Conservation (phyloP, 116 monocot genomes). For the Trichopus zeylanicus region DNA sequence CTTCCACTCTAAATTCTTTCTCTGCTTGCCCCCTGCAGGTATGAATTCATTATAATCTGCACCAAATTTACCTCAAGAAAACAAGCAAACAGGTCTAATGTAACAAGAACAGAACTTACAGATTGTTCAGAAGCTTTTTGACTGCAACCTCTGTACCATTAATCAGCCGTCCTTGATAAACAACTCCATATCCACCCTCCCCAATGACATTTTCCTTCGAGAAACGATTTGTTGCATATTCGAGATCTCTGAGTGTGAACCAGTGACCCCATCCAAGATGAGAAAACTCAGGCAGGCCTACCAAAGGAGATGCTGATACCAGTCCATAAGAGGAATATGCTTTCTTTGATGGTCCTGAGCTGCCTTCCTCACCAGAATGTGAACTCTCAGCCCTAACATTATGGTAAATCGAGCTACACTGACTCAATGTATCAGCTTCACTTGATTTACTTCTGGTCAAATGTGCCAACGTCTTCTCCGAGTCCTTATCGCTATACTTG, state of each 20-base stretch:
- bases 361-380: conserved; percentile 64
- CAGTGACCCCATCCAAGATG: conserved; percentile 87
- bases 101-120: conserved; percentile 34
- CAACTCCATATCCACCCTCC: conserved; percentile 85
- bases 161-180: conserved; percentile 43
- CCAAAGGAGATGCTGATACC: conserved; percentile 54
- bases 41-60: background rate
- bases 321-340: conserved; percentile 29
- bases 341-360: conserved; percentile 26
- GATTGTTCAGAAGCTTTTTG: conserved; percentile 70
- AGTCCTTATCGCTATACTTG: conserved; percentile 43
- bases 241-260: conserved; percentile 83
- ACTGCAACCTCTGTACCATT: conserved; percentile 76
- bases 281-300: conserved; percentile 68
- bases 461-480: conserved; percentile 36
- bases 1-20: conserved; percentile 86
- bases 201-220: conserved; percentile 77
- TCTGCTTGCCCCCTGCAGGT: conserved; percentile 70
- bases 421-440: conserved; percentile 71
- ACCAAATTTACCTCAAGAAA: background rate
- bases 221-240: conserved; percentile 63
- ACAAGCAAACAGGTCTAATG: background rate
- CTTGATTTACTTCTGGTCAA: conserved; percentile 46
- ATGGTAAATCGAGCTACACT: conserved; percentile 70
- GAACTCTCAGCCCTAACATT: conserved; percentile 55